A percentile compares a stretch with the other conserved stretches of the same genome.
Conservation (phyloP, 2,329 filamentous ascomycete species). For the Cladorrhinum sp. region DNA sequence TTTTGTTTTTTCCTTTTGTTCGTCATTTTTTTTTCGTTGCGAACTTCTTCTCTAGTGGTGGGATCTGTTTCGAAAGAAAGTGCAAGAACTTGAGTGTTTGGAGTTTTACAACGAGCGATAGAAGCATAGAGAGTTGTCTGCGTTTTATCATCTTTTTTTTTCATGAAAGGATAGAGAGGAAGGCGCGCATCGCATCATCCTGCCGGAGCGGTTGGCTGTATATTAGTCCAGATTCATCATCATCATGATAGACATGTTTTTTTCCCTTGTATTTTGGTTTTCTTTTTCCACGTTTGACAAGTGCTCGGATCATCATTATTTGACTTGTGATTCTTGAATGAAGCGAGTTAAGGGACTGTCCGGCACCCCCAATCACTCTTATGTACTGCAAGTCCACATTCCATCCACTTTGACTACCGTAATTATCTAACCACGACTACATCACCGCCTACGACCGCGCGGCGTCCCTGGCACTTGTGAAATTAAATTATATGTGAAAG, state of each 20-base stretch:
- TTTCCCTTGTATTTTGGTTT: no score
- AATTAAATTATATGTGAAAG: no score
- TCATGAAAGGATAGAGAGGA: slow-evolving; percentile 25
- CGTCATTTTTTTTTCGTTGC: not conserved
- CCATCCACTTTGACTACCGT: no score
- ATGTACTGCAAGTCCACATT: no score
- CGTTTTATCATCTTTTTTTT: slow-evolving; percentile 15
- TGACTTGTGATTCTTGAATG: no score
- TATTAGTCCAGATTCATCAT: slow-evolving; percentile 23
- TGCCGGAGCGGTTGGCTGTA: slow-evolving; percentile 25
- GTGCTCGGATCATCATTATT: no score
- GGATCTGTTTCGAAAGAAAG: not conserved
- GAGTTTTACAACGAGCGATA: not conserved
- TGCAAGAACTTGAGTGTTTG: not conserved
- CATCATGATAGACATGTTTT: not conserved
- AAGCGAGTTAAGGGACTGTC: no score
- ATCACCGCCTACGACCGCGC: no score
- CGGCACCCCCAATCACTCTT: no score
- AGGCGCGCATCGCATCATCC: slow-evolving; percentile 15
- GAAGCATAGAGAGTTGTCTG: slow-evolving; percentile 11
- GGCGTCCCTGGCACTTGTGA: no score
- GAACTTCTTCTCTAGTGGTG: not conserved
- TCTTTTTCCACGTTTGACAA: no score
- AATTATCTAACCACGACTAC: no score
- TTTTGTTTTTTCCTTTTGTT: not conserved